Evolutionary conservation across 768 basidiomycete genomes (phyloP), one percentile per base, ranked within the genome.

Genomic region (Mycena maculata): DNA sequence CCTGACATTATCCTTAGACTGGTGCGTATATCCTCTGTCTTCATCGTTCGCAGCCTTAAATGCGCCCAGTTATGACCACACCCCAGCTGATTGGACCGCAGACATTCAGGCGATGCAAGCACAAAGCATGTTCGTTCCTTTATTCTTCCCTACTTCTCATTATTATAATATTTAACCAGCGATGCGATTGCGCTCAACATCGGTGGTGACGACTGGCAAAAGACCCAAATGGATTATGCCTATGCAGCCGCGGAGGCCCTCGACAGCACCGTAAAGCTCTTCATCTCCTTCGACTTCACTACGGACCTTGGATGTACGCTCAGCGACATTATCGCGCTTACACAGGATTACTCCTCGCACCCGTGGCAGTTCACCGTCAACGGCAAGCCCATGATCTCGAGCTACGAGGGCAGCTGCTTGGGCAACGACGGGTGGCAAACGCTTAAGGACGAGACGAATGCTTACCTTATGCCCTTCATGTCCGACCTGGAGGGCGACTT

Each of bases 181-280:
- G 89, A 90, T 66, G 90, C 86, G 0, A 82, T 90, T 58, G 89
- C 89, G 0, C 77, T 91, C 30, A 92, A 92, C 76, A 79, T 90
- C 47, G 90, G 90, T 41, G 77, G 78, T 5, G 83, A 86, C 63
- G 68, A 75, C 11, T 91, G 88, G 86, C 84, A 88, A 68, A 77
- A 76, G 22, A 71, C 60, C 8, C 86, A 86, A 57, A 75, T 88
- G 11, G 77, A 73, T 11, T 80, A 81, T 22, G 89, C 90, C 58
- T 87, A 84, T 65, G 81, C 75, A 72, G 87, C 87, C 8, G 87
- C 88, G 9, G 65, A 73, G 16, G 78, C 82, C 13, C 72, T 82
- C 23, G 77, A 75, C 15, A 76, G 77, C 54, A 72, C 71, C 55
- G 81, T 88, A 76, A 87, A 90, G 74, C 74, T 90, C 42, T 88